A percentile compares a stretch with the other conserved stretches of the same genome.
phyloP scores from a whole-genome alignment of 306 rosid species.

The Oxytropis ochrocephala region DNA sequence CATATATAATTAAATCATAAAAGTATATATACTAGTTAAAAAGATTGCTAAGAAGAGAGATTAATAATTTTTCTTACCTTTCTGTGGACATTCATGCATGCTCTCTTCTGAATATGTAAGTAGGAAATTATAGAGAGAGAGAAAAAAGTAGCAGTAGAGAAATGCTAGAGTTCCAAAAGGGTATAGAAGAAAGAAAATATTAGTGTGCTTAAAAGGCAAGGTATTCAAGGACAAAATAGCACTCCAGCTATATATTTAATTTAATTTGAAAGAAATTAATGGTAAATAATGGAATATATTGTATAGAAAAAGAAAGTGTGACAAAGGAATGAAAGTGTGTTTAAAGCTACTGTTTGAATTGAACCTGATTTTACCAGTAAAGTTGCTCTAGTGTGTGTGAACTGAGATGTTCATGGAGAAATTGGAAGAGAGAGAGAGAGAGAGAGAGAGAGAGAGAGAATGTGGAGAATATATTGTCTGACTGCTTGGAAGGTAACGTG shows the following conservation, averaged over 20 bases:
- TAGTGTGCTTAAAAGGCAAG: constrained; percentile 81
- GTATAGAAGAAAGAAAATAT: constrained; percentile 31
- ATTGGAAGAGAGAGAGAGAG: background rate
- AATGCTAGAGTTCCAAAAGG: background rate
- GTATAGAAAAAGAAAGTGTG: background rate
- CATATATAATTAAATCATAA: background rate
- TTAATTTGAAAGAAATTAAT: constrained; percentile 31
- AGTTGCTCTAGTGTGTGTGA: background rate
- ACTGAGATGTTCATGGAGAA: constrained; percentile 14
- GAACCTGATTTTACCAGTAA: constrained; percentile 3
- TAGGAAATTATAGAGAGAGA: constrained; percentile 28
- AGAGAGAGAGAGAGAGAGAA: background rate
- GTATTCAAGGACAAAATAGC: constrained; percentile 30
- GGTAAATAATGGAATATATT: background rate
- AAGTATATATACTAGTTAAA: background rate
- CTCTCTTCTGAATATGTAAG: constrained; percentile 40
- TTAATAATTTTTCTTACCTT: constrained; percentile 53
- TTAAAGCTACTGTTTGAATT: constrained; percentile 11
- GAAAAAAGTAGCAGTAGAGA: constrained; percentile 1
- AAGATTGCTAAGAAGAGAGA: background rate
- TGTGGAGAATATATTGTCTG: background rate
- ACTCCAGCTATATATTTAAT: constrained; percentile 32
- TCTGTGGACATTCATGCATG: constrained; percentile 98
- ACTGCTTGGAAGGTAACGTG: constrained; percentile 55
- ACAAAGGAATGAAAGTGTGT: background rate